Evolutionary conservation across 495 filamentous ascomycete species (phyloP).

Genomic region (Neurospora sp.): DNA sequence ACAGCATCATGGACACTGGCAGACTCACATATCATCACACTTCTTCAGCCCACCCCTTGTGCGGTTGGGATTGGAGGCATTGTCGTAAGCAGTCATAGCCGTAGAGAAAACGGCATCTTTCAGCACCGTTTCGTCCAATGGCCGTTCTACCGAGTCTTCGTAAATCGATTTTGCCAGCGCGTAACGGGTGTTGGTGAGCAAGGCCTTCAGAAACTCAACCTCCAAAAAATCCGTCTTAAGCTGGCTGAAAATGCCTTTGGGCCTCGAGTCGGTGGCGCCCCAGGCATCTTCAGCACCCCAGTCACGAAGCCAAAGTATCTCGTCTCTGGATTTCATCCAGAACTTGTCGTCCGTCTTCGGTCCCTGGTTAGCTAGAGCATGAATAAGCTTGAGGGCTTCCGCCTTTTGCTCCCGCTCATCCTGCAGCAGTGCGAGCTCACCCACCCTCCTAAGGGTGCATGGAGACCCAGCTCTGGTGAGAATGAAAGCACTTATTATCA

Average conservation of each 20-base stretch:
- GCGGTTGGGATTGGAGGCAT: conserved; percentile 80
- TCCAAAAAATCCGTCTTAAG: conserved; percentile 57
- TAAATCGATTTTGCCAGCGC: conserved; percentile 61
- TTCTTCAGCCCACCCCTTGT: conserved; percentile 74
- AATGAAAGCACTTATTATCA: conserved; percentile 58
- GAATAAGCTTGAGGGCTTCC: conserved; percentile 54
- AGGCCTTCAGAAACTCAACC: conserved; percentile 60
- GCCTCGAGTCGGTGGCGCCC: conserved; percentile 14
- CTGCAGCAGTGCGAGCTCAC: conserved; percentile 46
- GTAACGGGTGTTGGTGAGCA: conserved; percentile 60
- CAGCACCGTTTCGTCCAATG: conserved; percentile 42
- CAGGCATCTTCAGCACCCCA: conserved; percentile 52
- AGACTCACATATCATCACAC: conserved; percentile 68
- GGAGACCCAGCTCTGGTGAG: conserved; percentile 50
- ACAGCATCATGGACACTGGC: not conserved
- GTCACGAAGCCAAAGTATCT: conserved; percentile 71
- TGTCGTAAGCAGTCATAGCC: conserved; percentile 71
- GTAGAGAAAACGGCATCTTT: conserved; percentile 56
- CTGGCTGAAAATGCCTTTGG: conserved; percentile 60
- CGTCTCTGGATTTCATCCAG: conserved; percentile 55
- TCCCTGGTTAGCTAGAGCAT: conserved; percentile 37
- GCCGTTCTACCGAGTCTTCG: conserved; percentile 39
- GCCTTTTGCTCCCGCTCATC: conserved; percentile 55
- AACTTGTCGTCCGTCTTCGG: conserved; percentile 51
- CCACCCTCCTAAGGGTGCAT: conserved; percentile 49